phyloP scores from a whole-genome alignment of 306 rosid species.

The Crotalaria pallida region DNA sequence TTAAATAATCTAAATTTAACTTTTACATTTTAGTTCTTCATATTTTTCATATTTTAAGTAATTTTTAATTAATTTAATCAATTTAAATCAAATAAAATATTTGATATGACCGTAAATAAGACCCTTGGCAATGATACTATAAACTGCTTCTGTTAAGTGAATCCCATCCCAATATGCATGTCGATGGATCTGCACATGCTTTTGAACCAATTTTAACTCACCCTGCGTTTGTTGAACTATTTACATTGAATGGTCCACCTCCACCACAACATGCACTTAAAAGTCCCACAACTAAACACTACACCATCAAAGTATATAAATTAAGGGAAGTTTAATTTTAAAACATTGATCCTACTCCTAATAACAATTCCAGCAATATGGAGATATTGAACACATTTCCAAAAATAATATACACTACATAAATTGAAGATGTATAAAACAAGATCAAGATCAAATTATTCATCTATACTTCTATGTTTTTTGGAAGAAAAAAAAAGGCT shows the following conservation, averaged over 20 bases:
- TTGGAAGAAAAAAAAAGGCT: too few relatives aligned
- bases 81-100: too few relatives aligned
- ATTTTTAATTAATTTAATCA: too few relatives aligned
- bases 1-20: too few relatives aligned
- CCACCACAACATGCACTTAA: slow-evolving; percentile 65
- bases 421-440: too few relatives aligned
- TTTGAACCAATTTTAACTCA: slow-evolving; percentile 47
- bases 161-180: slow-evolving; percentile 64
- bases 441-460: too few relatives aligned
- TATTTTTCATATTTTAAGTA: too few relatives aligned
- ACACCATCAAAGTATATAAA: neutral
- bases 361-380: neutral
- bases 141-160: slow-evolving; percentile 41
- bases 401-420: too few relatives aligned
- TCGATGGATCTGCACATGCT: slow-evolving; percentile 44
- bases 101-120: slow-evolving; percentile 38
- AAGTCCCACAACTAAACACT: slow-evolving; percentile 39
- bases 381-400: too few relatives aligned
- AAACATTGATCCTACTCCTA: neutral
- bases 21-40: too few relatives aligned
- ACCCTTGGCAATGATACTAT: slow-evolving; percentile 31
- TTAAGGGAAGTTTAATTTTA: neutral
- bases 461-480: too few relatives aligned
- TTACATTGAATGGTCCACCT: slow-evolving; percentile 67
- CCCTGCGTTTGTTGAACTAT: slow-evolving; percentile 44